Conservation (phyloP, 1,284 basidiomycete species). For the Inonotus hispidus region DNA sequence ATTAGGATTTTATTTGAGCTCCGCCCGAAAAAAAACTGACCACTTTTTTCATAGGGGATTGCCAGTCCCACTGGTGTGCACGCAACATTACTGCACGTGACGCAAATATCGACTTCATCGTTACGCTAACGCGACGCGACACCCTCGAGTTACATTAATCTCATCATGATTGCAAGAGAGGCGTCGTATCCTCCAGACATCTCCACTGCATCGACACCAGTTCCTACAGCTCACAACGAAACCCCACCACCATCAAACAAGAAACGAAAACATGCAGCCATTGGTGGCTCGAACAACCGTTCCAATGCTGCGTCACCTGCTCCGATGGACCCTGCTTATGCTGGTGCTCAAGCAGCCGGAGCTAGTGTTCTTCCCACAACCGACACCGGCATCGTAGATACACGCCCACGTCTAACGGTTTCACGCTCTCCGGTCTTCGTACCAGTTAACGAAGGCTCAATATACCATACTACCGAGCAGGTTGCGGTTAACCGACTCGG, state of each 20-base stretch:
- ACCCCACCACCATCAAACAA: slow-evolving; percentile 22
- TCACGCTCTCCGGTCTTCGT: slow-evolving; percentile 67
- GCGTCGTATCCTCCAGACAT: slow-evolving; percentile 30
- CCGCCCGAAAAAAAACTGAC: no score
- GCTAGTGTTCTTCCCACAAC: slow-evolving; percentile 45
- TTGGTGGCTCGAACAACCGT: slow-evolving; percentile 29
- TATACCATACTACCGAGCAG: slow-evolving; percentile 61
- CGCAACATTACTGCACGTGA: no score
- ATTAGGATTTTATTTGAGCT: no score
- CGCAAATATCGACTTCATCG: not conserved
- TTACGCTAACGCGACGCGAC: not conserved
- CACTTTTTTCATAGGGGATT: no score
- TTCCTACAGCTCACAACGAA: slow-evolving; percentile 20
- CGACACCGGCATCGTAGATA: slow-evolving; percentile 43
- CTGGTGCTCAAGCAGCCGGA: slow-evolving; percentile 25
- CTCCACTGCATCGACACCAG: slow-evolving; percentile 31
- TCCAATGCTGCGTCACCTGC: slow-evolving; percentile 35
- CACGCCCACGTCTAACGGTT: slow-evolving; percentile 60
- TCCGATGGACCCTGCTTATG: slow-evolving; percentile 33
- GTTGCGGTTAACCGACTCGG: slow-evolving; percentile 69
- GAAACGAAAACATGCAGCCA: slow-evolving; percentile 38
- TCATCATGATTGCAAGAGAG: slow-evolving; percentile 16
- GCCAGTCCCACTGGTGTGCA: no score
- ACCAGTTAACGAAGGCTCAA: slow-evolving; percentile 47
- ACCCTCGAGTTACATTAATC: no score